Evolutionary conservation across 2,329 filamentous ascomycete species (phyloP).

Genomic region (Sclerotinia spermophila): DNA sequence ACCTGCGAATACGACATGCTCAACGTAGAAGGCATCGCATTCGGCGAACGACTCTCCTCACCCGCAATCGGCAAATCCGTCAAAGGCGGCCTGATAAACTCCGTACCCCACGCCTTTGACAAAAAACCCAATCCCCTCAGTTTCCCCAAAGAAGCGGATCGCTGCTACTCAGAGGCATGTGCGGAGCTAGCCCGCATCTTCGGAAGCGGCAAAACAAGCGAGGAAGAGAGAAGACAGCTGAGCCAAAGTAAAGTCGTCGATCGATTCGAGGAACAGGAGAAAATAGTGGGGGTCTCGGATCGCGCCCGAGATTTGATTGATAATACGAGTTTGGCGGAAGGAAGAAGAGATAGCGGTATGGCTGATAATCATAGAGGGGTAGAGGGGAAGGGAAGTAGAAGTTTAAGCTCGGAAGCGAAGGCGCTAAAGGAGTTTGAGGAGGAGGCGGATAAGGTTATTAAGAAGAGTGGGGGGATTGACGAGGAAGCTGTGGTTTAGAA

Average conservation of each 20-base stretch:
- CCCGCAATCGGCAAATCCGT: constrained; percentile 52
- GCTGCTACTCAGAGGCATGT: constrained; percentile 36
- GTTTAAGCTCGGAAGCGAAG: not conserved
- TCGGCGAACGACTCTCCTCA: constrained; percentile 54
- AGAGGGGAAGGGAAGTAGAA: not conserved
- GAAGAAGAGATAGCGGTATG: constrained; percentile 8
- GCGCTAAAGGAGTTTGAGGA: not conserved
- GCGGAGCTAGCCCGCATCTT: constrained; percentile 33
- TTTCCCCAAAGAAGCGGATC: constrained; percentile 34
- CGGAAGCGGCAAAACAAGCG: constrained; percentile 23
- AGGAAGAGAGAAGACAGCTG: constrained; percentile 32
- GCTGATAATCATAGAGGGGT: constrained; percentile 15
- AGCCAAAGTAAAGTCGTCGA: constrained; percentile 30
- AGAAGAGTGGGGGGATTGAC: not conserved
- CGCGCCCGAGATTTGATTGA: constrained; percentile 12
- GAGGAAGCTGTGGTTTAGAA: not conserved
- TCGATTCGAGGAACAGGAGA: constrained; percentile 29
- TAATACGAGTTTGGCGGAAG: constrained; percentile 12
- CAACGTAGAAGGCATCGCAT: constrained; percentile 56
- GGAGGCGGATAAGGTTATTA: not conserved
- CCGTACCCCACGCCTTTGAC: constrained; percentile 62
- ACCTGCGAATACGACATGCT: constrained; percentile 65
- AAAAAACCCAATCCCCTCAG: constrained; percentile 60
- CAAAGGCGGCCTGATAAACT: constrained; percentile 54
- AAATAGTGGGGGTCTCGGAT: not conserved